These are phyloP conservation scores for Solanum hybrid DNA, from an alignment of 305 asterid species.

Conservation along the genomic window DNA sequence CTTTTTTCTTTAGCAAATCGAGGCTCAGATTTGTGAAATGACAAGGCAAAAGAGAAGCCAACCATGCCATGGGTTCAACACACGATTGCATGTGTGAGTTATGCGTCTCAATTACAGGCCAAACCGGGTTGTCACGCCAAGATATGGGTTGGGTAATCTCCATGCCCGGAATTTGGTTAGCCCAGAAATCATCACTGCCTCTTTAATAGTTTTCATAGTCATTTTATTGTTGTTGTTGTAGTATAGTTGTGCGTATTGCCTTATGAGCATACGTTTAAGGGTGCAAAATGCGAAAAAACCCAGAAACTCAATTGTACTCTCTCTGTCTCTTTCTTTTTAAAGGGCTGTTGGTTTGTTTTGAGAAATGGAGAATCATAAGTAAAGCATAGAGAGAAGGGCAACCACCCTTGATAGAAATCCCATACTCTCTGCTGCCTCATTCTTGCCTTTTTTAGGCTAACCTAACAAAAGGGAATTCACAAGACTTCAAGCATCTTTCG, in stretches of 20 bases:
- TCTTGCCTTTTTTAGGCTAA: not conserved
- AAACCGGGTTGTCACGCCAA: too few species aligned
- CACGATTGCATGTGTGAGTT: too few species aligned
- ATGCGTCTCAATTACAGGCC: too few species aligned
- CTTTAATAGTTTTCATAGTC: too few species aligned
- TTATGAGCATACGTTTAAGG: too few species aligned
- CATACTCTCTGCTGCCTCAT: constrained; percentile 12
- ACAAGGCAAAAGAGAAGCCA: not conserved
- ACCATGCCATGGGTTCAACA: too few species aligned
- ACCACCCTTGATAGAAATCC: constrained; percentile 27
- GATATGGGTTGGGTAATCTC: too few species aligned
- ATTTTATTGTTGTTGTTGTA: too few species aligned
- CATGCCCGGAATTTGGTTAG: too few species aligned
- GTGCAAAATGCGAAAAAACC: too few species aligned
- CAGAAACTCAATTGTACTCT: not conserved
- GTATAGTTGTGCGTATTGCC: too few species aligned
- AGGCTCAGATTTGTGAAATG: not conserved
- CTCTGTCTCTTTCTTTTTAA: not conserved
- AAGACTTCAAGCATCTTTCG: not conserved
- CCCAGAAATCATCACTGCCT: too few species aligned
- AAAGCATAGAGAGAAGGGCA: constrained; percentile 17
- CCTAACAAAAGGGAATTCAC: not conserved
- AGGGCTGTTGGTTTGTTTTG: constrained; percentile 5
- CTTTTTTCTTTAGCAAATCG: not conserved
- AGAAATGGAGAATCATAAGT: constrained; percentile 16